phyloP scores from a whole-genome alignment of 371 early-diverging fungal species.

The Cokeromyces recurvatus region DNA sequence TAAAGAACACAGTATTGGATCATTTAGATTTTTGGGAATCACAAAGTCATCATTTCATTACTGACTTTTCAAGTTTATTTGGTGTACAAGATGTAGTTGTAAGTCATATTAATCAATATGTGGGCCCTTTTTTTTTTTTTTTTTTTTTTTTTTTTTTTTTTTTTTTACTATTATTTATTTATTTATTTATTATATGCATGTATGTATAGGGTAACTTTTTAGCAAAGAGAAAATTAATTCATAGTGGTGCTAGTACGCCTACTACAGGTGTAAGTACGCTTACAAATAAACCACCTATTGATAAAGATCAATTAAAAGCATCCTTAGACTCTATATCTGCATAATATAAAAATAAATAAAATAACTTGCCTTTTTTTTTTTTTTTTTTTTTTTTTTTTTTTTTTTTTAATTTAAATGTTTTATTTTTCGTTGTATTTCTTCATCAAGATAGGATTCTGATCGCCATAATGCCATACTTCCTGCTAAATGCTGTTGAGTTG shows the following conservation, averaged over 20 bases:
- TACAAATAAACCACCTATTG: too few relatives aligned
- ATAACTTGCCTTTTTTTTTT: background rate
- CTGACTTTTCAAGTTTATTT: conserved; percentile 69
- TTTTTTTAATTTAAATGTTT: conserved; percentile 5
- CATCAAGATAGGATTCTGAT: conserved; percentile 28
- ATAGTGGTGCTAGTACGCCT: conserved; percentile 4
- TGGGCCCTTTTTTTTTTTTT: too few relatives aligned
- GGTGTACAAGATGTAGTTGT: conserved; percentile 41
- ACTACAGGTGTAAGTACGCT: background rate
- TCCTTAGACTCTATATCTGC: too few relatives aligned
- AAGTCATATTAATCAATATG: too few relatives aligned
- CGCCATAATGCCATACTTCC: conserved; percentile 28
- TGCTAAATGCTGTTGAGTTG: conserved; percentile 26
- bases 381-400: conserved; percentile 13
- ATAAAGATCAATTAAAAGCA: too few relatives aligned
- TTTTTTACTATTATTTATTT: background rate
- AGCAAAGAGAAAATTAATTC: conserved; percentile 9
- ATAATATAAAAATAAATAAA: background rate
- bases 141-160: too few relatives aligned
- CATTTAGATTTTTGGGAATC: conserved; percentile 69
- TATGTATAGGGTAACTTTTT: conserved; percentile 7
- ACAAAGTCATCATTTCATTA: conserved; percentile 65
- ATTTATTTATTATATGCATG: too few relatives aligned
- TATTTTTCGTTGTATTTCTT: conserved; percentile 15
- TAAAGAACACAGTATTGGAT: conserved; percentile 44